Conservation (phyloP, 768 basidiomycete genomes). For the Tulasnella sp. region DNA sequence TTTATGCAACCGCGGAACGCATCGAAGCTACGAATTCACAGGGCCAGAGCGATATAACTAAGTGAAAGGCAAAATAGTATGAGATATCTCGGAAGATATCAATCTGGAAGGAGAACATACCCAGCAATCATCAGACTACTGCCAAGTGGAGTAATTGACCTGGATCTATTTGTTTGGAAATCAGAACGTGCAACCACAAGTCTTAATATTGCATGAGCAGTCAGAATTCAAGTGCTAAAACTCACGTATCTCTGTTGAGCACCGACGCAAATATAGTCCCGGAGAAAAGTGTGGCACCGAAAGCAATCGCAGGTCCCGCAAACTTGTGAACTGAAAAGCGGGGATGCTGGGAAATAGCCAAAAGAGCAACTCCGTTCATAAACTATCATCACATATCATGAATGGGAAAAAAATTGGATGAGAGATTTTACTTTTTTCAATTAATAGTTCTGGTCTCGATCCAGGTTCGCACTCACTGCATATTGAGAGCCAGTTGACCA, state of each 20-base stretch:
- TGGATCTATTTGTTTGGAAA: slow-evolving; percentile 27
- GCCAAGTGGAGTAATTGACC: slow-evolving; percentile 51
- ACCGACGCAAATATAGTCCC: slow-evolving; percentile 46
- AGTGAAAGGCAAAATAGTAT: not conserved
- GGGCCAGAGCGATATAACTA: slow-evolving; percentile 42
- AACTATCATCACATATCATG: slow-evolving; percentile 31
- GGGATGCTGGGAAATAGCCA: slow-evolving; percentile 50
- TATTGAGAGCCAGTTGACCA: slow-evolving; percentile 54
- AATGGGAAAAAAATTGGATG: not conserved
- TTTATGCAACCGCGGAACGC: no score
- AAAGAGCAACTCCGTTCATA: slow-evolving; percentile 52
- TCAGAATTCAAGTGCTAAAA: not conserved
- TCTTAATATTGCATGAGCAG: no score
- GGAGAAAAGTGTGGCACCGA: slow-evolving; percentile 48
- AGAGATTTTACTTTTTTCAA: not conserved
- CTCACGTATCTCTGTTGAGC: slow-evolving; percentile 35
- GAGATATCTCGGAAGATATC: slow-evolving; percentile 5
- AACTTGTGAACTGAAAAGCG: slow-evolving; percentile 47
- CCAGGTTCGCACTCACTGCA: slow-evolving; percentile 33
- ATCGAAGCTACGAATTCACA: no score
- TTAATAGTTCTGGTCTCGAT: no score
- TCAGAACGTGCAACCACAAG: not conserved
- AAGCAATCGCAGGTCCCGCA: slow-evolving; percentile 52
- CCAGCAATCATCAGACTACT: slow-evolving; percentile 53
- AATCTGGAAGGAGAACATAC: slow-evolving; percentile 28